Base-by-base conservation (phyloP, 2,329 filamentous ascomycete genomes). In the Dactylellina parvicollis region DNA sequence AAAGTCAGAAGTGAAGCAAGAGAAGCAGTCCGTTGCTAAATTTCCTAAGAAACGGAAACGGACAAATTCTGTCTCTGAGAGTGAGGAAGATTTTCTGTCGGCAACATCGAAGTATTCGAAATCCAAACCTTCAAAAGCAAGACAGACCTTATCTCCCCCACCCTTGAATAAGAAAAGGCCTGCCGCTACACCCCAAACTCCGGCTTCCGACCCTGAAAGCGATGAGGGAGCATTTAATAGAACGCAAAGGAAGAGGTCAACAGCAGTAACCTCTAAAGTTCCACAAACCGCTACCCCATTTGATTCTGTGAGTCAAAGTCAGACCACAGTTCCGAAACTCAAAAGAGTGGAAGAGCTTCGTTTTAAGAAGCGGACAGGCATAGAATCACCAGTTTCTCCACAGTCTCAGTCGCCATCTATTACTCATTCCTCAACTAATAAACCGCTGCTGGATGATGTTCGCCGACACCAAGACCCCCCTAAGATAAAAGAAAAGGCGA, bases 171-270 rank as follows among this genome's bases (percentile, higher is more conserved):
- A 40, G n/a, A 18, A 40, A 16, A 40, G n/a, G 36, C 7, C 7
- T 4, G n/a, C 4, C 10, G 36, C 9, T 4, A 16, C n/a, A 46
- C 42, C 8, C 14, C 14, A 20, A 36, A 16, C 7, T 7, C 36
- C 36, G 4, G 16, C 7, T 18, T 18, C 47, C n/a, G 47, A 52
- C 5, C 34, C 47, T 16, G 61, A 57, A 2, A 42, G 30, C 3
- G 54, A 66, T 16, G 52, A 57, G 34, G 61, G 14, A 1, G 50
- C 61, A n/a, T 66, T 66, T 14, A 32, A 46, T 24, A 55, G 61
- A 22, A 40, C 16, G 2, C 20, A 49, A 12, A 52, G 44, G 24
- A 24, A n/a, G 12, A 10, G 22, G 2, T 14, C 24, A 16, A 22
- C 20, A 22, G 1, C 28, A 2, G 18, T 10, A 10, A 22, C 36